Conservation (phyloP, 352 stramenopile genomes). For the Phytopythium oedochilum region DNA sequence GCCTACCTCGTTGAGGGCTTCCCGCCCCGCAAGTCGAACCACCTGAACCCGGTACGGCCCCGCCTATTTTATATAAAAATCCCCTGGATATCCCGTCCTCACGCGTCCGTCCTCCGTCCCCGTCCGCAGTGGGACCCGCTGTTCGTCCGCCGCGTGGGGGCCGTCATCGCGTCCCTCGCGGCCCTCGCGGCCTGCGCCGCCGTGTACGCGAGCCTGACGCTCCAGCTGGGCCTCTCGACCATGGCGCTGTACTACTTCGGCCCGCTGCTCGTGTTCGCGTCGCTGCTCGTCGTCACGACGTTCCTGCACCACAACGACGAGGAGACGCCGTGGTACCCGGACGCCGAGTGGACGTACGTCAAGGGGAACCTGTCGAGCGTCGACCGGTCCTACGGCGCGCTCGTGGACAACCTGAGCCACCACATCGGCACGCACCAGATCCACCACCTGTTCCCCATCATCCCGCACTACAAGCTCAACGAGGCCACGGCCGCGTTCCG, state of each 20-base stretch:
- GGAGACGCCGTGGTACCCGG: constrained; percentile 76
- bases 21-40: constrained; percentile 68
- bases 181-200: constrained; percentile 34
- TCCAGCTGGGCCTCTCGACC: constrained; percentile 39
- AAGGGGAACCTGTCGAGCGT: constrained; percentile 81
- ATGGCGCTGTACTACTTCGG: constrained; percentile 81
- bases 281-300: constrained; percentile 80
- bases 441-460: constrained; percentile 86
- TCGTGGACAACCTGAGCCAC: constrained; percentile 84
- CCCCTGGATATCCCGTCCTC: no score
- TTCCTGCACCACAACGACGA: constrained; percentile 86
- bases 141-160: constrained; percentile 53
- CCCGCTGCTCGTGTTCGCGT: constrained; percentile 68
- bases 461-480: constrained; percentile 82
- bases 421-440: constrained; percentile 87
- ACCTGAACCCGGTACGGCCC: constrained; percentile 77
- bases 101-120: not conserved
- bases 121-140: constrained; percentile 50
- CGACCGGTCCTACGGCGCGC: constrained; percentile 69
- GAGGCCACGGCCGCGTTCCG: constrained; percentile 57
- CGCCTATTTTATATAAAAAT: no score
- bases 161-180: constrained; percentile 57
- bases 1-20: constrained; percentile 72
- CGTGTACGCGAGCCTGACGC: constrained; percentile 34
- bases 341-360: constrained; percentile 83